Conservation (phyloP, 2,329 filamentous ascomycete species). For the Fusarium palustre region DNA sequence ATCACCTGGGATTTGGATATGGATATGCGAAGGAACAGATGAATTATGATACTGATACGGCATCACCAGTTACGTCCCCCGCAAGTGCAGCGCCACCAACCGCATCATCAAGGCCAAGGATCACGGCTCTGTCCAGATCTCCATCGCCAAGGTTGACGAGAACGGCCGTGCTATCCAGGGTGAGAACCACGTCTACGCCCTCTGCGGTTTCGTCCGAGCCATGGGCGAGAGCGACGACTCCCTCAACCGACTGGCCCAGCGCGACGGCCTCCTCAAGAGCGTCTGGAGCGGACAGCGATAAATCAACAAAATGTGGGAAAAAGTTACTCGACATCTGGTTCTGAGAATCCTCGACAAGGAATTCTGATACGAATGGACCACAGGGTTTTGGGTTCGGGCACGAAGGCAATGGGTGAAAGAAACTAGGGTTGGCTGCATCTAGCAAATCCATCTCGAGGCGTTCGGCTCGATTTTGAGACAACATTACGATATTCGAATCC, state of each 20-base stretch:
- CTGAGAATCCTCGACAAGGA: constrained; percentile 43
- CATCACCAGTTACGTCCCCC: constrained; percentile 85
- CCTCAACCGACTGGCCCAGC: constrained; percentile 94
- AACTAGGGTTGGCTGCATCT: constrained; percentile 58
- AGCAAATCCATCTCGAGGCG: constrained; percentile 61
- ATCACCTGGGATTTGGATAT: constrained; percentile 23
- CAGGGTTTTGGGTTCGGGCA: constrained; percentile 52
- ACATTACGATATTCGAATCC: constrained; percentile 49
- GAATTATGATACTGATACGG: constrained; percentile 47
- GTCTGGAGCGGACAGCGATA: constrained; percentile 87
- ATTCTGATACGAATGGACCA: constrained; percentile 45
- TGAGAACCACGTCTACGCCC: constrained; percentile 97
- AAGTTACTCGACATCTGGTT: constrained; percentile 44
- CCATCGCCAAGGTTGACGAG: constrained; percentile 98
- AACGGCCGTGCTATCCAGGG: constrained; percentile 92
- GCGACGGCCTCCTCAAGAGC: constrained; percentile 95
- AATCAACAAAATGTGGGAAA: constrained; percentile 48
- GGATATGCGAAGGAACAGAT: constrained; percentile 30
- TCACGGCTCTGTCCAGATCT: constrained; percentile 98
- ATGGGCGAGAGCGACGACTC: constrained; percentile 98
- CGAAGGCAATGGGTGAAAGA: constrained; percentile 55
- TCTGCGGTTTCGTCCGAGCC: constrained; percentile 96
- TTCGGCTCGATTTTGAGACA: constrained; percentile 60
- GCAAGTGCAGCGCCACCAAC: constrained; percentile 99
- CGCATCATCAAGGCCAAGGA: constrained; percentile 99